Conservation (phyloP, 768 basidiomycete genomes). For the Inosperma sp. region DNA sequence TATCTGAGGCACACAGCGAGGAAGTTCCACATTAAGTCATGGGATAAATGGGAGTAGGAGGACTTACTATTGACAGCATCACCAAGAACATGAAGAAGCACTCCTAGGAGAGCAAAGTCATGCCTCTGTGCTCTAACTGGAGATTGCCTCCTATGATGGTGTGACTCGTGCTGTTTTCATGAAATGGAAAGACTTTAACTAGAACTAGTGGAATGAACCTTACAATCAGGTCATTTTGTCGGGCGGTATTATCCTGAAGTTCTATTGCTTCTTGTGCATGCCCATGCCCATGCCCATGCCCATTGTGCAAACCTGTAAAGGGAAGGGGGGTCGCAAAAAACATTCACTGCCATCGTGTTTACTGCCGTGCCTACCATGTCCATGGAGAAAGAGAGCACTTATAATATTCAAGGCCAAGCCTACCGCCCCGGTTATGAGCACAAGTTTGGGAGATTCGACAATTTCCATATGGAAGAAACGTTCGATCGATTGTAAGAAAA, state of each 20-base stretch:
- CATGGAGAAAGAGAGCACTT: slow-evolving; percentile 48
- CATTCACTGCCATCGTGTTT: not conserved
- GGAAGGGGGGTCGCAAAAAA: slow-evolving; percentile 4
- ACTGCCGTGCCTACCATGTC: no score
- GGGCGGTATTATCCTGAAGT: slow-evolving; percentile 16
- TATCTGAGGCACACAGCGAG: slow-evolving; percentile 30
- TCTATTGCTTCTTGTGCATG: slow-evolving; percentile 17
- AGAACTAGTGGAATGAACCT: slow-evolving; percentile 7
- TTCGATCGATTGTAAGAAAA: slow-evolving; percentile 50
- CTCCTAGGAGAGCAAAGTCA: slow-evolving; percentile 45
- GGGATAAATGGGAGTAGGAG: slow-evolving; percentile 5
- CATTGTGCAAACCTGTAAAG: slow-evolving; percentile 35
- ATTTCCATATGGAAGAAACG: slow-evolving; percentile 46
- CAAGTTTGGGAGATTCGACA: slow-evolving; percentile 39
- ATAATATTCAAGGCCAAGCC: slow-evolving; percentile 46
- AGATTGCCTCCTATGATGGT: slow-evolving; percentile 44
- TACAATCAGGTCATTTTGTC: slow-evolving; percentile 29
- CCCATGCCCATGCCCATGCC: slow-evolving; percentile 40
- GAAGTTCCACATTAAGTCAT: not conserved
- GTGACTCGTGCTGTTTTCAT: slow-evolving; percentile 40
- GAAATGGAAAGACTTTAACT: not conserved
- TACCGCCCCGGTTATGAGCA: slow-evolving; percentile 46
- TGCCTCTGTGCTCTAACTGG: slow-evolving; percentile 30
- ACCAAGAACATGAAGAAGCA: slow-evolving; percentile 48
- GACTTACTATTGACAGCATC: slow-evolving; percentile 50